phyloP scores from a whole-genome alignment of 305 asterid species.

The Withania somnifera region DNA sequence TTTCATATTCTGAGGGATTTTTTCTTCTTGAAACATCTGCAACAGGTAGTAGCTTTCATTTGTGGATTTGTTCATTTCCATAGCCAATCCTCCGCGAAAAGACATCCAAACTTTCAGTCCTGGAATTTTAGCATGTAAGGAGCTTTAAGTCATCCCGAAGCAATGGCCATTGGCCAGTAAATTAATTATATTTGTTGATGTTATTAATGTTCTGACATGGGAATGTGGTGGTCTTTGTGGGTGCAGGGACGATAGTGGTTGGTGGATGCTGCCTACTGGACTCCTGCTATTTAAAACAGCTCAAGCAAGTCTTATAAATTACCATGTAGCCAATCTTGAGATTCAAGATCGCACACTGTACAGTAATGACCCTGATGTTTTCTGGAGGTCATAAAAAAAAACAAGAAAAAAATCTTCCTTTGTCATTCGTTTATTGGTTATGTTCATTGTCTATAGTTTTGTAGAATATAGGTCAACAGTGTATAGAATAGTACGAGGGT shows the following conservation, averaged over 20 bases:
- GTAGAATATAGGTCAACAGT: background rate
- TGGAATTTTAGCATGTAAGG: constrained; percentile 83
- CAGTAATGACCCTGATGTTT: constrained; percentile 54
- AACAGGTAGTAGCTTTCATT: constrained; percentile 60
- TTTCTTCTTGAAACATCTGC: background rate
- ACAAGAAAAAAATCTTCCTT: background rate
- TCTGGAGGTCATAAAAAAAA: constrained; percentile 50
- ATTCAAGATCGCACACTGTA: constrained; percentile 77
- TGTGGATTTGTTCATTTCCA: constrained; percentile 66
- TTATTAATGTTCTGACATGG: constrained; percentile 1
- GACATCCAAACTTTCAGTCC: constrained; percentile 29
- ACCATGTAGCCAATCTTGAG: constrained; percentile 85
- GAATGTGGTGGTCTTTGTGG: constrained; percentile 1
- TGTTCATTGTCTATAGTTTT: background rate
- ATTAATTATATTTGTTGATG: background rate
- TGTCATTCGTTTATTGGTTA: background rate
- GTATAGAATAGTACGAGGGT: background rate
- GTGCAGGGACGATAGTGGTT: constrained; percentile 84
- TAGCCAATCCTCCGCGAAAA: constrained; percentile 47
- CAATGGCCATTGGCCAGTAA: background rate
- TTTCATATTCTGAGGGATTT: background rate
- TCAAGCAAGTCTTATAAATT: constrained; percentile 70
- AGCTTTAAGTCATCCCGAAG: background rate
- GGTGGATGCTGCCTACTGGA: constrained; percentile 88
- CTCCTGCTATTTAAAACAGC: constrained; percentile 45